Percentiles rank a stretch among this genome's conserved stretches.
Conservation (phyloP, 192 early-diverging fungal genomes). For the Podila horticola region DNA sequence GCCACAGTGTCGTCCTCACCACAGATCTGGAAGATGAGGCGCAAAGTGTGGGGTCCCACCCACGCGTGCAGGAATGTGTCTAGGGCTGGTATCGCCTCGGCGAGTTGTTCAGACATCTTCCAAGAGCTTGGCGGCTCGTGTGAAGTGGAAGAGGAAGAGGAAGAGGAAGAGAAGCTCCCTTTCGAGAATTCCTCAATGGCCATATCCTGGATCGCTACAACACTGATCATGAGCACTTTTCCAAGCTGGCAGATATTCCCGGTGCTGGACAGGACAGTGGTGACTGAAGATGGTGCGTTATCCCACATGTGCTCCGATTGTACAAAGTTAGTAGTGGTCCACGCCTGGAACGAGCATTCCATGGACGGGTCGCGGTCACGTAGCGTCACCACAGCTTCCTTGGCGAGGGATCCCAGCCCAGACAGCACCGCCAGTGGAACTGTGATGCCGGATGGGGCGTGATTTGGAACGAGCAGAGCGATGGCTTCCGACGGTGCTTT, state of each 20-base stretch:
- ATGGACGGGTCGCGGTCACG: neutral
- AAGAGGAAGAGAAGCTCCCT: neutral
- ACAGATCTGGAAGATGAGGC: conserved; percentile 15
- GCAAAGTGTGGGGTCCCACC: conserved; percentile 14
- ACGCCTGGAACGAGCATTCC: neutral
- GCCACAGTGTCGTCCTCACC: conserved; percentile 41
- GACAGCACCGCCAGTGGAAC: neutral
- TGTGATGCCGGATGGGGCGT: neutral
- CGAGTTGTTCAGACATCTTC: neutral
- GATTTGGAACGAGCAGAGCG: too few species aligned
- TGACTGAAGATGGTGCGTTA: neutral
- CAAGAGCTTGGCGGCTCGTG: neutral
- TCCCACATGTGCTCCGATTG: neutral
- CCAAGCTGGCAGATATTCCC: neutral
- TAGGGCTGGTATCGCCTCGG: neutral
- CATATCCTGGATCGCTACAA: neutral
- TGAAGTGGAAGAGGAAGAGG: too few species aligned
- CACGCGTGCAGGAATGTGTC: conserved; percentile 6
- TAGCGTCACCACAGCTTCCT: neutral
- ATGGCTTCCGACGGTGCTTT: too few species aligned
- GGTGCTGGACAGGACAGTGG: neutral
- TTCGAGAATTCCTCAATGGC: neutral
- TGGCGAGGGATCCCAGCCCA: neutral
- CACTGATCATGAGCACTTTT: neutral
- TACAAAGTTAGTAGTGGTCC: too few species aligned